Conservation (phyloP, 805 yeast genomes). For the Limtongozyma cylindracea region DNA sequence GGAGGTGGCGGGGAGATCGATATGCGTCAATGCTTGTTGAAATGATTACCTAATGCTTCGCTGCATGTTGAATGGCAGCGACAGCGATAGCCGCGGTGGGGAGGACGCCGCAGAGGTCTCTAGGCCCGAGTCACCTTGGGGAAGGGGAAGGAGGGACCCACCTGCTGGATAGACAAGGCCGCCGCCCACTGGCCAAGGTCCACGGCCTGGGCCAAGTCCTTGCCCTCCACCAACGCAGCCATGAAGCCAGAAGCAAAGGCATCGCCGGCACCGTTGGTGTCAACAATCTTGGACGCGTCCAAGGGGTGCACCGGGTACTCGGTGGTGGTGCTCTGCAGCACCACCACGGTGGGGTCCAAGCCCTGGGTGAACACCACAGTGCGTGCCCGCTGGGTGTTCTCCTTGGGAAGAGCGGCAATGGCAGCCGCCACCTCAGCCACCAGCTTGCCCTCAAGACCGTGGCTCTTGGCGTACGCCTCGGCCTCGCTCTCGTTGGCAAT, state of each 20-base stretch:
- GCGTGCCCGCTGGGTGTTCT: conserved; percentile 41
- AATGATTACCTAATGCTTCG: no score
- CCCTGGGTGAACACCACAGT: conserved; percentile 92
- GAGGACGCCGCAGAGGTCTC: no score
- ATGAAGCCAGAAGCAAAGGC: conserved; percentile 94
- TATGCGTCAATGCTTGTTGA: no score
- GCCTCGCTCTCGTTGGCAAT: conserved; percentile 97
- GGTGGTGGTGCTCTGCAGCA: conserved; percentile 19
- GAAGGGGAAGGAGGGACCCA: conserved; percentile 86
- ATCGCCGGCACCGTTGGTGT: conserved; percentile 98
- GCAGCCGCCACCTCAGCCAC: conserved; percentile 57
- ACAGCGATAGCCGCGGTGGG: no score
- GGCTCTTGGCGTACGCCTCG: conserved; percentile 76
- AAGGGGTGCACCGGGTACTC: conserved; percentile 51
- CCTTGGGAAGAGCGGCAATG: conserved; percentile 61
- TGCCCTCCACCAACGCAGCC: conserved; percentile 65
- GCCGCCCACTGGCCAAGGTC: conserved; percentile 97
- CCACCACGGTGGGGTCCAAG: conserved; percentile 48
- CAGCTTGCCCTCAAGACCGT: conserved; percentile 22
- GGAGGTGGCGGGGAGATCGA: no score
- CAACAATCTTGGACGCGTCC: conserved; percentile 41
- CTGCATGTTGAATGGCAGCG: no score
- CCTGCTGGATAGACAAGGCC: conserved; percentile 67
- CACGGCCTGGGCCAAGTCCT: conserved; percentile 30
- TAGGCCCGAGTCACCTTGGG: conserved; percentile 39